Evolutionary conservation across 345 rosid genomes (phyloP).

Genomic region (Camelina neglecta): DNA sequence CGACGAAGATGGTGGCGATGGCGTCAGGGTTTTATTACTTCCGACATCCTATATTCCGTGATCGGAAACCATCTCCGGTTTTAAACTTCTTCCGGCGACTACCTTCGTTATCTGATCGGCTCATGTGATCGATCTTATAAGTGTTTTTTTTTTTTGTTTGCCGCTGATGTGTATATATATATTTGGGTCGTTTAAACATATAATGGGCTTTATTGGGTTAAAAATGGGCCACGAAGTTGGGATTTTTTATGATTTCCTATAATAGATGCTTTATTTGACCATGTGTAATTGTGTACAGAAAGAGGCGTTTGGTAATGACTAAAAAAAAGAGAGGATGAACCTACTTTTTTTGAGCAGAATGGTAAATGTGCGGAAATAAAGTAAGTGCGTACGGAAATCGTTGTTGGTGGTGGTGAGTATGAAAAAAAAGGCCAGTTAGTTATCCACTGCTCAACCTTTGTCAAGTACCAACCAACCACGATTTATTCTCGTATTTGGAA

Average conservation of each 20-base stretch:
- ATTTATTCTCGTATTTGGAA: background rate
- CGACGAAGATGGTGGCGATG: constrained; percentile 88
- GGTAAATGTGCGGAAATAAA: constrained; percentile 15
- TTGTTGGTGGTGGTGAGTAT: constrained; percentile 34
- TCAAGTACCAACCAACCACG: constrained; percentile 27
- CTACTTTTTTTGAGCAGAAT: constrained; percentile 17
- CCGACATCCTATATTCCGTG: constrained; percentile 84
- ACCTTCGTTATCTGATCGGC: constrained; percentile 78
- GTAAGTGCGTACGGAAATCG: background rate
- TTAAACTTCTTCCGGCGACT: constrained; percentile 80
- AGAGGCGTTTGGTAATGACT: background rate
- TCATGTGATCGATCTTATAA: constrained; percentile 52
- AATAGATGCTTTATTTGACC: constrained; percentile 1
- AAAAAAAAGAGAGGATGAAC: background rate
- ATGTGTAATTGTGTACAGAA: background rate
- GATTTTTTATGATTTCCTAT: background rate
- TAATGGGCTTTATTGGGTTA: constrained; percentile 32
- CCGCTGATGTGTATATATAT: background rate
- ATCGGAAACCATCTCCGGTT: constrained; percentile 70
- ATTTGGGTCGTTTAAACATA: constrained; percentile 11
- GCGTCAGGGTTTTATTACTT: constrained; percentile 82
- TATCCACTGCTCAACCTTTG: background rate
- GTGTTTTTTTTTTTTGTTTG: background rate
- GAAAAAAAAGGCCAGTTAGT: background rate
- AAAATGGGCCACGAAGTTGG: background rate